phyloP scores from a whole-genome alignment of 352 stramenopile genomes.

The Globisporangium sylvaticum region DNA sequence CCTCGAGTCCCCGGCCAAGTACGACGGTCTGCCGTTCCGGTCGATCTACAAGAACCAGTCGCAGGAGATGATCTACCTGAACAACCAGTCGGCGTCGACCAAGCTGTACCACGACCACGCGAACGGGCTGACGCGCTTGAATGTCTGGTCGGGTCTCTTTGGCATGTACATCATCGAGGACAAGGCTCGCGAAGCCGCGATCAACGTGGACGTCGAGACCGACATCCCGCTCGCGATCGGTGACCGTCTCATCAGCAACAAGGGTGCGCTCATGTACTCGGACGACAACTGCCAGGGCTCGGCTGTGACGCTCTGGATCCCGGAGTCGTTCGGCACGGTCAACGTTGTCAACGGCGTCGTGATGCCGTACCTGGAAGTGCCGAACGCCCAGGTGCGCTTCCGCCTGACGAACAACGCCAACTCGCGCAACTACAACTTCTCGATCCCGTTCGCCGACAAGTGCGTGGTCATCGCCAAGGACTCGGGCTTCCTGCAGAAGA shows the following conservation, averaged over 20 bases:
- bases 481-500: constrained; percentile 49
- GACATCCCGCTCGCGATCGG: constrained; percentile 57
- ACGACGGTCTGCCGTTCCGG: constrained; percentile 49
- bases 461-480: constrained; percentile 64
- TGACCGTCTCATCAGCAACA: constrained; percentile 49
- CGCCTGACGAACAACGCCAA: constrained; percentile 59
- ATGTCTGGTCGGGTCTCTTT: constrained; percentile 57
- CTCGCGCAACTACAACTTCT: constrained; percentile 72
- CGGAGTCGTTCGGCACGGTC: constrained; percentile 55
- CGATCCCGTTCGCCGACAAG: constrained; percentile 57
- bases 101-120: constrained; percentile 78
- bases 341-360: constrained; percentile 69
- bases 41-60: constrained; percentile 72
- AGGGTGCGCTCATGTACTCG: constrained; percentile 59
- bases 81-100: constrained; percentile 65
- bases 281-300: constrained; percentile 49
- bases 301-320: constrained; percentile 44
- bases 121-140: constrained; percentile 60
- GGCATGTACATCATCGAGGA: constrained; percentile 64
- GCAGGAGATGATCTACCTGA: constrained; percentile 46
- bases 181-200: constrained; percentile 30
- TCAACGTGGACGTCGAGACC: constrained; percentile 54
- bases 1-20: constrained; percentile 60
- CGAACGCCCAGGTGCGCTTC: constrained; percentile 54
- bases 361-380: constrained; percentile 65